These are phyloP conservation scores for Warburgia ugandensis DNA, from an alignment of 164 flowering plant genomes.

Conservation along the genomic window DNA sequence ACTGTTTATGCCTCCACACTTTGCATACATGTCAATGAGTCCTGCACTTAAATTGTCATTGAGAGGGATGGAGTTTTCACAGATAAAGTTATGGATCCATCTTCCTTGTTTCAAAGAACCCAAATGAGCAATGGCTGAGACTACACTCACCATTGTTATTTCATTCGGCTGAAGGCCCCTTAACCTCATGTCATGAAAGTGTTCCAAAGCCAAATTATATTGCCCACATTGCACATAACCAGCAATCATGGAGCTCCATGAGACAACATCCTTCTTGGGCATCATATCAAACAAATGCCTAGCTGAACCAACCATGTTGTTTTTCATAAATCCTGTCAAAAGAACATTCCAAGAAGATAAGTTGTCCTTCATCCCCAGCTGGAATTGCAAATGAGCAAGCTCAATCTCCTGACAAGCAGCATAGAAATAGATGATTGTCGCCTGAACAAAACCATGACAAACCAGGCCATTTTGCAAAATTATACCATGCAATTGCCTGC, in stretches of 20 bases:
- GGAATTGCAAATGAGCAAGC: slow-evolving; percentile 65
- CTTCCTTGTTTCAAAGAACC: slow-evolving; percentile 55
- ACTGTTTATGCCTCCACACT: slow-evolving; percentile 60
- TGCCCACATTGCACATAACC: slow-evolving; percentile 57
- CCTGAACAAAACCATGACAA: slow-evolving; percentile 52
- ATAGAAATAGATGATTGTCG: slow-evolving; percentile 72
- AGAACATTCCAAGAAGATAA: slow-evolving; percentile 74
- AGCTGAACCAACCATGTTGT: slow-evolving; percentile 61
- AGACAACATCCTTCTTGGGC: slow-evolving; percentile 69
- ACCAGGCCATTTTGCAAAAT: slow-evolving; percentile 54
- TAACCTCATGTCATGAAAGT: slow-evolving; percentile 62
- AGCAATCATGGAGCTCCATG: slow-evolving; percentile 85
- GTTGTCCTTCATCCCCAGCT: slow-evolving; percentile 32
- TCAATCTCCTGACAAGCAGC: slow-evolving; percentile 43
- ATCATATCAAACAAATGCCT: slow-evolving; percentile 45
- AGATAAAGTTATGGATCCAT: slow-evolving; percentile 57
- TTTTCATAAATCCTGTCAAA: slow-evolving; percentile 57
- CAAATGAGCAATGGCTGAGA: slow-evolving; percentile 64
- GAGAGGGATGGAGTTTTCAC: slow-evolving; percentile 41
- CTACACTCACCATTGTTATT: slow-evolving; percentile 84
- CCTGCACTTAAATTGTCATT: no score
- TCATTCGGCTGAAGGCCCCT: slow-evolving; percentile 45
- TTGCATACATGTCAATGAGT: slow-evolving; percentile 97
- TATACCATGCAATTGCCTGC: slow-evolving; percentile 57
- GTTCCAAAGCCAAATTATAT: slow-evolving; percentile 43